phyloP scores from a whole-genome alignment of 257 asterid species.

The Petunia axillaris region DNA sequence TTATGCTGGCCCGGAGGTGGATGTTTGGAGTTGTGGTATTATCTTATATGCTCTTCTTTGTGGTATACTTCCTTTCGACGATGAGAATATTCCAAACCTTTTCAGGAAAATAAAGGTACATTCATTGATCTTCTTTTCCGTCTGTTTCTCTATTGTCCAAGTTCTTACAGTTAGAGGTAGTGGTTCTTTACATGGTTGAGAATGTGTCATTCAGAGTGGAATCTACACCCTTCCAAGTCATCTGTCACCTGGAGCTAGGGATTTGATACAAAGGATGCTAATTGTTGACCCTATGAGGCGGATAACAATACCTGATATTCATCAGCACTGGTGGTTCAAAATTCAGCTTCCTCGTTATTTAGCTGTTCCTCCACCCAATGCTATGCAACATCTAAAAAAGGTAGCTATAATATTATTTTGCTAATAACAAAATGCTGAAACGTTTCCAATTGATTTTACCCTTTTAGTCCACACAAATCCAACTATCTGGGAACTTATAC shows the following conservation, averaged over 20 bases:
- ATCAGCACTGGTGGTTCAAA: slow-evolving; percentile 90
- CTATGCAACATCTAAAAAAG: slow-evolving; percentile 70
- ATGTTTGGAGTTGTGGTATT: slow-evolving; percentile 98
- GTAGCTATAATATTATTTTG: slow-evolving; percentile 31
- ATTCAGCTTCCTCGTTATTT: slow-evolving; percentile 83
- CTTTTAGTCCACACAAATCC: neutral
- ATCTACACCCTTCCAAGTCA: slow-evolving; percentile 93
- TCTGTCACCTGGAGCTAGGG: slow-evolving; percentile 83
- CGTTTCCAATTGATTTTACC: neutral
- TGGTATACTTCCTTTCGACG: slow-evolving; percentile 96
- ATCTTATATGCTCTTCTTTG: slow-evolving; percentile 95
- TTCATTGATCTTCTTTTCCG: slow-evolving; percentile 32
- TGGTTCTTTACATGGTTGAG: slow-evolving; percentile 22
- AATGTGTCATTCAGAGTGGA: slow-evolving; percentile 60
- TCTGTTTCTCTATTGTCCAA: slow-evolving; percentile 13
- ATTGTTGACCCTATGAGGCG: slow-evolving; percentile 93
- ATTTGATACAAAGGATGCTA: slow-evolving; percentile 85
- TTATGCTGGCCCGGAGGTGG: slow-evolving; percentile 97
- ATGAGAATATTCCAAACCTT: slow-evolving; percentile 93
- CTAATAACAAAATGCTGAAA: slow-evolving; percentile 3
- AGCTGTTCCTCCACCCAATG: slow-evolving; percentile 84
- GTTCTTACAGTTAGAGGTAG: slow-evolving; percentile 16
- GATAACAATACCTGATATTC: slow-evolving; percentile 71
- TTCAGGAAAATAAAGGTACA: slow-evolving; percentile 93
- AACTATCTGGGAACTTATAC: slow-evolving; percentile 2